phyloP scores from a whole-genome alignment of 163 green algal genomes.

The Chlorella variabilis region DNA sequence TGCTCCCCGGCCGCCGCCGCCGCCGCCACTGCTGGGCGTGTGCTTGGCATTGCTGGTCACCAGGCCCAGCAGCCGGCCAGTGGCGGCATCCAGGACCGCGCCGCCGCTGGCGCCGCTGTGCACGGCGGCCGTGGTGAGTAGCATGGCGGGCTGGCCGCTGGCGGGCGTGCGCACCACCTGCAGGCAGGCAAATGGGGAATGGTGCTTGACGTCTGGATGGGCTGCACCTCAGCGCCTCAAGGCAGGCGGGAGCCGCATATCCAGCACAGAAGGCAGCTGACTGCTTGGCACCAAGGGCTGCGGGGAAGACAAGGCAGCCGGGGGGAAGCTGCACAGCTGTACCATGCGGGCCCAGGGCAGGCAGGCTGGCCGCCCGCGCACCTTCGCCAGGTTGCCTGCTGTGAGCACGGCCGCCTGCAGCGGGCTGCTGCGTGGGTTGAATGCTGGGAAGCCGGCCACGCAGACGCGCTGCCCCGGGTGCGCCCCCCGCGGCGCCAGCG shows the following conservation, averaged over 20 bases:
- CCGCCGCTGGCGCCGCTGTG: constrained; percentile 78
- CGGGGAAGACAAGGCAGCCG: too few species aligned
- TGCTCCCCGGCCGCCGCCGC: not conserved
- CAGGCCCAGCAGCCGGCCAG: constrained; percentile 68
- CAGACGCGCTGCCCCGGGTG: constrained; percentile 40
- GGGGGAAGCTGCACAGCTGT: too few species aligned
- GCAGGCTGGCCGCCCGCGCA: not conserved
- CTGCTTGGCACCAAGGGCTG: too few species aligned
- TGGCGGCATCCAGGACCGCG: constrained; percentile 58
- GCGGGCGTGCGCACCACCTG: constrained; percentile 15
- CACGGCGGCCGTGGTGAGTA: constrained; percentile 75
- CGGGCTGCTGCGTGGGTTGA: constrained; percentile 49
- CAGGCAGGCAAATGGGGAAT: constrained; percentile 2
- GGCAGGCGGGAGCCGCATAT: too few species aligned
- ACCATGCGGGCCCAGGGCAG: too few species aligned
- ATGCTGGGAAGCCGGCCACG: constrained; percentile 72
- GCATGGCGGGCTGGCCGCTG: constrained; percentile 58
- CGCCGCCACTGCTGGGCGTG: constrained; percentile 22
- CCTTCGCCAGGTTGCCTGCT: constrained; percentile 53
- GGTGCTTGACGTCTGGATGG: too few species aligned
- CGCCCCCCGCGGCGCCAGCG: not conserved
- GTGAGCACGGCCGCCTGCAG: constrained; percentile 54
- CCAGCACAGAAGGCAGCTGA: too few species aligned
- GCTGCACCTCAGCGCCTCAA: too few species aligned
- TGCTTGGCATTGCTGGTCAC: constrained; percentile 67